Evolutionary conservation across 2,329 filamentous ascomycete genomes (phyloP).

Genomic region (Fusarium hainanense): DNA sequence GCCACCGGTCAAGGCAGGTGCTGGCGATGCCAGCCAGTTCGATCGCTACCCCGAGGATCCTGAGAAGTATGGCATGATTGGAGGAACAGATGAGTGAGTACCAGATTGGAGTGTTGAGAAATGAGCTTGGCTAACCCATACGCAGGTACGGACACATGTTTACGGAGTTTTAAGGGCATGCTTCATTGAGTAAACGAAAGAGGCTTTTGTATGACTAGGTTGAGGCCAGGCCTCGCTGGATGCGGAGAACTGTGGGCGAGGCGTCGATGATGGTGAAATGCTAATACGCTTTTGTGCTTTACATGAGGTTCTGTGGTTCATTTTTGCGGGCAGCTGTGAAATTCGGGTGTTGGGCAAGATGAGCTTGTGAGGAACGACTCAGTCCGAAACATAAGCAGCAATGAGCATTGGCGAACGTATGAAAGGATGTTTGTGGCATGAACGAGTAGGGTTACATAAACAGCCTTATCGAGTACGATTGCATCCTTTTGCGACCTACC

Average conservation of each 20-base stretch:
- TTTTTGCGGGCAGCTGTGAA: constrained; percentile 8
- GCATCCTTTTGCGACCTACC: constrained; percentile 15
- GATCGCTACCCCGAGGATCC: constrained; percentile 98
- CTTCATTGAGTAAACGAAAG: constrained; percentile 25
- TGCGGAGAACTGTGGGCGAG: constrained; percentile 14
- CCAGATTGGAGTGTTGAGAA: background rate
- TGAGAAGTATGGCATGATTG: constrained; percentile 82
- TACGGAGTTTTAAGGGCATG: constrained; percentile 71
- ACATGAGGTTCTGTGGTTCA: background rate
- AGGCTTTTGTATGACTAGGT: constrained; percentile 37
- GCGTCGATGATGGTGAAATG: constrained; percentile 12
- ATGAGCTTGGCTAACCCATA: constrained; percentile 26
- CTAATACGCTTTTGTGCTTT: constrained; percentile 10
- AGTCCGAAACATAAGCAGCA: constrained; percentile 7
- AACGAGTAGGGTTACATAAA: constrained; percentile 29
- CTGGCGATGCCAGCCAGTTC: constrained; percentile 96
- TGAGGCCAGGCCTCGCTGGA: constrained; percentile 17
- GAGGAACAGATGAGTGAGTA: constrained; percentile 84
- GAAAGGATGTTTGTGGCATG: constrained; percentile 13
- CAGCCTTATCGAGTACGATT: constrained; percentile 31
- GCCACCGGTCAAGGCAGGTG: constrained; percentile 91
- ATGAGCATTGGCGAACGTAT: constrained; percentile 6
- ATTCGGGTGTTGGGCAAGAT: constrained; percentile 15
- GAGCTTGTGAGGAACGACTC: background rate
- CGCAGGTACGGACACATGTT: constrained; percentile 78